Evolutionary conservation across 139 green algal genomes (phyloP), one percentile per base, ranked within the genome.

Genomic region (Eudorina sp.): DNA sequence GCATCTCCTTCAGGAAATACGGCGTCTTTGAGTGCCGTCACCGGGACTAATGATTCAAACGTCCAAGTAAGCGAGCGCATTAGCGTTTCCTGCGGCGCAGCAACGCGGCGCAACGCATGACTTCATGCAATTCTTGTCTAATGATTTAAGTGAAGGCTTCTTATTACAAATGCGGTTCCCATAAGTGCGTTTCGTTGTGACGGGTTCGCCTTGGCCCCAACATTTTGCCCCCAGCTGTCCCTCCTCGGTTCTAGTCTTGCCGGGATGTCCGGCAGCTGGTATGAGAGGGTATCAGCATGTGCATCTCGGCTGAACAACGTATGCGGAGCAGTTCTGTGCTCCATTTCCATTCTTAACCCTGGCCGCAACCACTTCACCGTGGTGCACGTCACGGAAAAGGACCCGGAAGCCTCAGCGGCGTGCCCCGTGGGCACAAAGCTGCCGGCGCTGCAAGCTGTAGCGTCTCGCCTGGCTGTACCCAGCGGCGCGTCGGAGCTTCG

Each of bases 51-150:
- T 38, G 29, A 66, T n/a, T 77, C 69, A 34, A 77, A 27, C 40
- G 69, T 38, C 40, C 69, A 77, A 53, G 69, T 77, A 77, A 72
- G 62, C n/a, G n/a, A n/a, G n/a, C n/a, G n/a, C n/a, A n/a, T n/a
- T n/a, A n/a, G n/a, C n/a, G n/a, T n/a, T n/a, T n/a, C n/a, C n/a
- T n/a, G n/a, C n/a, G n/a, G n/a, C n/a, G n/a, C n/a, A n/a, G n/a
- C n/a, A n/a, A n/a, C n/a, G n/a, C n/a, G n/a, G n/a, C n/a, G n/a
- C n/a, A n/a, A n/a, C n/a, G n/a, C n/a, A n/a, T n/a, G n/a, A n/a
- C n/a, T n/a, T n/a, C n/a, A n/a, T n/a, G n/a, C n/a, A n/a, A n/a
- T n/a, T n/a, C n/a, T n/a, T n/a, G n/a, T n/a, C n/a, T n/a, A n/a
- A n/a, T n/a, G n/a, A n/a, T n/a, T n/a, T n/a, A n/a, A n/a, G n/a